Base-by-base conservation (phyloP, 2,329 filamentous ascomycete species). In the Cladophialophora exuberans region DNA sequence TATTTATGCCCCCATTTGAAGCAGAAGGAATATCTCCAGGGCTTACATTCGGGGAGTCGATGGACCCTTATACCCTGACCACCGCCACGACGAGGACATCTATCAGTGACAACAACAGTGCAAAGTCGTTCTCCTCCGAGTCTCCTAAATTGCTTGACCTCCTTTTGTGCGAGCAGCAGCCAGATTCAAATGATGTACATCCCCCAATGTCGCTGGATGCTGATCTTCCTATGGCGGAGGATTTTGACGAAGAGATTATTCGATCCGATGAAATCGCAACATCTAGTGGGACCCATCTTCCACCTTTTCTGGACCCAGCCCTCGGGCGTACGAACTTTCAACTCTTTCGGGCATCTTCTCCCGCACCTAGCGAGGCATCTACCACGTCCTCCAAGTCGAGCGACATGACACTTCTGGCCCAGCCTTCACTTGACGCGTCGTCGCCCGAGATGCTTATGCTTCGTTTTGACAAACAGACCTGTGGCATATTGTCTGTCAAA, bases 401-500 rank as follows among this genome's bases (percentile, higher is more conserved):
- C 15, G 51, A 52, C 13, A 56, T 63, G 49, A 62, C 59, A n/a
- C 57, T 64, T n/a, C 43, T 64, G 4, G 54, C 55, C 10, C 74
- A 80, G 52, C 80, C 79, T 4, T 69, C 71, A n/a, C 69, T 84
- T 23, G 70, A 74, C 52, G 67, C 74, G 28, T 75, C 73, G 31
- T 83, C 82, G 52, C 77, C 80, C 7, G 85, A 88, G 60, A 82
- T 83, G 74, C 72, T 88, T 18, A 79, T 83, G 46, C 67, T 82
- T 46, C 79, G 83, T 22, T 89, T 86, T 64, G 83, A 87, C 64
- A 79, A 77, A 60, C 74, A 85, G 53, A 89, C 86, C 0, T 89
- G 86, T 65, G 85, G 85, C 2, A 86, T 89, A 44, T 73, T 89
- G 17, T 89, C 86, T 0, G 78, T 89, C 47, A 88, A 88, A 65